These are phyloP conservation scores for Bacidia rubella DNA, from an alignment of 495 filamentous ascomycete species.

Conservation along the genomic window DNA sequence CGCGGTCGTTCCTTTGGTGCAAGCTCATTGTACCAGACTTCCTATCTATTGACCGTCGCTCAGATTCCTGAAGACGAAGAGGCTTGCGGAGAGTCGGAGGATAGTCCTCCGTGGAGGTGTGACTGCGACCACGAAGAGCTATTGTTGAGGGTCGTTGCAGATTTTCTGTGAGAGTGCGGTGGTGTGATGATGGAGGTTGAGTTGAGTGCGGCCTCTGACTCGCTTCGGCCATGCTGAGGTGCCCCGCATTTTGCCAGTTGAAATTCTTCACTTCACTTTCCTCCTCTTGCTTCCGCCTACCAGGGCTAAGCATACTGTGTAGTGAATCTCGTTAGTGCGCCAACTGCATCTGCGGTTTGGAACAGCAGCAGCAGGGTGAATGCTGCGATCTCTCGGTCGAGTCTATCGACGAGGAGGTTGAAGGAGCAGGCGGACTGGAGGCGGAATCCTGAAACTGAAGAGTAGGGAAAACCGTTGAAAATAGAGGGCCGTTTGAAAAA, in stretches of 20 bases:
- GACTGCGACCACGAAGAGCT: constrained; percentile 11
- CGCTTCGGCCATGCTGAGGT: not conserved
- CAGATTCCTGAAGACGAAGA: not conserved
- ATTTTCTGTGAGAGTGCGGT: constrained; percentile 11
- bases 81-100: not conserved
- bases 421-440: not conserved
- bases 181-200: constrained; percentile 3
- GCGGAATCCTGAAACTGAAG: not conserved
- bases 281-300: not conserved
- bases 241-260: not conserved
- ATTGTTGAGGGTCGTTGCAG: constrained; percentile 7
- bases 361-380: not conserved
- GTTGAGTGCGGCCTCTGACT: constrained; percentile 9
- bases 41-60: constrained; percentile 1
- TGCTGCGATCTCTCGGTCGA: not conserved
- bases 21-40: constrained; percentile 10
- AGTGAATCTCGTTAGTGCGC: not conserved
- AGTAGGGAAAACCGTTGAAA: not conserved
- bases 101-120: constrained; percentile 8
- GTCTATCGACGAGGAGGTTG: not conserved
- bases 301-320: constrained; percentile 1
- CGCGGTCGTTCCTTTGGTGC: constrained; percentile 7
- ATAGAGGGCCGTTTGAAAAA: not conserved
- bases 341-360: not conserved
- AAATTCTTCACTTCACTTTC: not conserved